Evolutionary conservation across 2,329 filamentous ascomycete species (phyloP).

Genomic region (Monilinia polystroma): DNA sequence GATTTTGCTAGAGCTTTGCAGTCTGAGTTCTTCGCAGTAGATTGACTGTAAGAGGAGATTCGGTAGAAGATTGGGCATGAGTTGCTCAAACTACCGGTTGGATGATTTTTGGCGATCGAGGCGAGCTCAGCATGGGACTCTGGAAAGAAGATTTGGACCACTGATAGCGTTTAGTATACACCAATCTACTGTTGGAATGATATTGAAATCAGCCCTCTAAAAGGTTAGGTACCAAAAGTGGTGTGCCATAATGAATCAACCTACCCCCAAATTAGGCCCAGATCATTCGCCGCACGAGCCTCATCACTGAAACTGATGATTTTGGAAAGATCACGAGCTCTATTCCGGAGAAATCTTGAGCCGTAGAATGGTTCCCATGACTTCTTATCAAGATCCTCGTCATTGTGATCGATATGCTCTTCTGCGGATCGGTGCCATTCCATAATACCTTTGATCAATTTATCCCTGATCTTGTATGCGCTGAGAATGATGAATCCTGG

Average conservation of each 20-base stretch:
- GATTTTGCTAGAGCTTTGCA: slow-evolving; percentile 32
- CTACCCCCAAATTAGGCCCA: slow-evolving; percentile 35
- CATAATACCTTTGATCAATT: slow-evolving; percentile 30
- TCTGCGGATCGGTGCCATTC: slow-evolving; percentile 36
- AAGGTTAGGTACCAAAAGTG: slow-evolving; percentile 14
- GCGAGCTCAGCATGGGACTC: slow-evolving; percentile 30
- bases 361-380: slow-evolving; percentile 39
- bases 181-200: slow-evolving; percentile 35
- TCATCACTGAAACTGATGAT: slow-evolving; percentile 26
- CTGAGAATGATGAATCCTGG: slow-evolving; percentile 36
- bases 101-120: slow-evolving; percentile 21
- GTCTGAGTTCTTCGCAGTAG: slow-evolving; percentile 42
- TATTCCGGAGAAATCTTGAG: slow-evolving; percentile 35
- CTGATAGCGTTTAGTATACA: slow-evolving; percentile 33
- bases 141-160: slow-evolving; percentile 29
- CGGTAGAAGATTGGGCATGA: slow-evolving; percentile 28
- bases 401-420: slow-evolving; percentile 25
- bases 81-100: neutral
- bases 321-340: slow-evolving; percentile 21
- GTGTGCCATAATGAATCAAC: neutral
- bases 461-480: slow-evolving; percentile 32
- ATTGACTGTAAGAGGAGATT: slow-evolving; percentile 41
- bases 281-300: slow-evolving; percentile 27
- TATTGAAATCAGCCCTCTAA: slow-evolving; percentile 35
- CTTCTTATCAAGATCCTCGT: slow-evolving; percentile 24